phyloP scores from a whole-genome alignment of 352 stramenopile genomes.

The Thraustochytrium striatum region DNA sequence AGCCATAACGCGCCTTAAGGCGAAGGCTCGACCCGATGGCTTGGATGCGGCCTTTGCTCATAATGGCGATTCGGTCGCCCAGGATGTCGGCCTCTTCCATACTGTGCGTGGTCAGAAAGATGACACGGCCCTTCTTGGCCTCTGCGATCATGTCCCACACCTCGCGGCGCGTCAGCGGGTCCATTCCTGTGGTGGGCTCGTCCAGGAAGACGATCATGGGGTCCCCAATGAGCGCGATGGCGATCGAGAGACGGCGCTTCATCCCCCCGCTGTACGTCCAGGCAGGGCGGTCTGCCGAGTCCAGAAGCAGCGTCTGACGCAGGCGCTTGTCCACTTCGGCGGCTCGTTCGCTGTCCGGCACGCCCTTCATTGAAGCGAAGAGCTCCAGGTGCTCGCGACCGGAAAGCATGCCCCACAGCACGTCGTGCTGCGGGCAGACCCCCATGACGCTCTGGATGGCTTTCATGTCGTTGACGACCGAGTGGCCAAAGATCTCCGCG shows the following conservation, averaged over 20 bases:
- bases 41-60: slow-evolving; percentile 63
- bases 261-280: slow-evolving; percentile 69
- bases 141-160: slow-evolving; percentile 74
- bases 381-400: slow-evolving; percentile 88
- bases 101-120: slow-evolving; percentile 80
- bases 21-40: slow-evolving; percentile 65
- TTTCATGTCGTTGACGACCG: slow-evolving; percentile 69
- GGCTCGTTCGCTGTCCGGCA: slow-evolving; percentile 54
- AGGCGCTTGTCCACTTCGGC: slow-evolving; percentile 59
- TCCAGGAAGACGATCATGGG: slow-evolving; percentile 85
- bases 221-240: slow-evolving; percentile 87
- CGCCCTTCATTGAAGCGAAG: slow-evolving; percentile 82
- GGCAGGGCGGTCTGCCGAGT: slow-evolving; percentile 51
- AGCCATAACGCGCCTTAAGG: slow-evolving; percentile 66
- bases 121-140: slow-evolving; percentile 61
- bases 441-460: slow-evolving; percentile 85
- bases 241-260: slow-evolving; percentile 89
- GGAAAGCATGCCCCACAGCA: slow-evolving; percentile 87
- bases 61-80: slow-evolving; percentile 74
- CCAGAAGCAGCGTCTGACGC: slow-evolving; percentile 55
- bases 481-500: slow-evolving; percentile 67
- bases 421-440: slow-evolving; percentile 93
- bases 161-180: slow-evolving; percentile 63
- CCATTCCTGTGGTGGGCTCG: slow-evolving; percentile 84
- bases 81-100: slow-evolving; percentile 83